Percentiles rank a stretch among this genome's conserved stretches.
phyloP scores from a whole-genome alignment of 106 monocot species.

The Vanilla planifolia region DNA sequence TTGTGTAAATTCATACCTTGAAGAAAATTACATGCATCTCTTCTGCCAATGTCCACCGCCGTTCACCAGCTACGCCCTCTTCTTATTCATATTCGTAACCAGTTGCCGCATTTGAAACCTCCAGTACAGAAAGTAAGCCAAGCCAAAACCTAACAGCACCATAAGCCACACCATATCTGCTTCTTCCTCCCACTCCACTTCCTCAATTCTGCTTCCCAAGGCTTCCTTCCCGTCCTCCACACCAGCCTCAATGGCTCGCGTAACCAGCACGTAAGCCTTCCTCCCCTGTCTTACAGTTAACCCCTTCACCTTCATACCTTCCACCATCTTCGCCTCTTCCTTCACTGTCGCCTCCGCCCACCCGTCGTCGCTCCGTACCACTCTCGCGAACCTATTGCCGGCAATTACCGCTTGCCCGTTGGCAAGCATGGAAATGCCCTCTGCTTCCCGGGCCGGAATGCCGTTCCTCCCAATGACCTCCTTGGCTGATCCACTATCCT shows the following conservation, averaged over 20 bases:
- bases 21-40: too few relatives aligned
- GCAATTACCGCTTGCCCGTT: constrained; percentile 47
- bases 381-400: constrained; percentile 13
- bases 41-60: background rate
- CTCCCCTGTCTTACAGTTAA: constrained; percentile 49
- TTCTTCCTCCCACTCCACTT: constrained; percentile 66
- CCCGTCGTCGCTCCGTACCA: constrained; percentile 39
- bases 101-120: constrained; percentile 89
- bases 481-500: constrained; percentile 38
- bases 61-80: constrained; percentile 27
- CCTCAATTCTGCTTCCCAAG: constrained; percentile 32
- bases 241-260: constrained; percentile 4
- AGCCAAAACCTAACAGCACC: constrained; percentile 53
- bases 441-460: background rate
- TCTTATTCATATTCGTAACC: constrained; percentile 63
- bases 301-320: constrained; percentile 13
- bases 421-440: constrained; percentile 21
- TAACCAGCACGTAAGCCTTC: constrained; percentile 32
- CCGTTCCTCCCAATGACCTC: constrained; percentile 16
- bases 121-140: constrained; percentile 76
- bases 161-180: constrained; percentile 65
- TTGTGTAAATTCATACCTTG: too few relatives aligned
- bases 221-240: background rate
- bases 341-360: constrained; percentile 39
- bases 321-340: constrained; percentile 29